Base-by-base conservation (phyloP, 192 early-diverging fungal genomes). In the Mortierella hygrophila region DNA sequence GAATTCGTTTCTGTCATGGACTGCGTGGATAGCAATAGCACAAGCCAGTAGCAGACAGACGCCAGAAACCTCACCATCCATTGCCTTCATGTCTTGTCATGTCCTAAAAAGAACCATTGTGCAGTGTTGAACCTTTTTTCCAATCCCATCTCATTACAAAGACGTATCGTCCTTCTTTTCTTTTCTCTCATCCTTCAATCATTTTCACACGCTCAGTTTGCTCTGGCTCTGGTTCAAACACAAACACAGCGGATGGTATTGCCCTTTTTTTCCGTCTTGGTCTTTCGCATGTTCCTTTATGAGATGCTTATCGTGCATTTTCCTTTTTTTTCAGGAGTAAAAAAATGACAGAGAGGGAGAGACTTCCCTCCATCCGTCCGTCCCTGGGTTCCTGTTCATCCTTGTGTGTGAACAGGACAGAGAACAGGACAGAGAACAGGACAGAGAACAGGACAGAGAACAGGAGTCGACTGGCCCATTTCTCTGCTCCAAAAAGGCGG, bases 361-460 rank as follows among this genome's bases (percentile, higher is more conserved):
- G 6, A 8, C 60, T 26, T 32, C 57, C 57, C 0, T 13, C 49
- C 6, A 16, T 52, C 49, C 49, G 18, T 52, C 49, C 18, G 29
- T 29, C 60, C 29, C 60, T 65, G 60, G 7, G 72, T 73, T 73
- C 72, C 44, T 42, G 44, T 73, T 73, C 72, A 52, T 73, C 47
- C 72, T 73, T 73, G 44, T 29, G 23, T 15, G 26, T 15, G 3
- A 32, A 65, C n/a, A 65, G 60, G 20, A 44, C 40, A 72, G 37
- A 49, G 44, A 49, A 26, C 5, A 2, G 10, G 8, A 20, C n/a
- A n/a, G n/a, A n/a, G n/a, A n/a, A n/a, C n/a, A n/a, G n/a, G n/a
- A n/a, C n/a, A n/a, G n/a, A n/a, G 3, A 32, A 65, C n/a, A 65
- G 60, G 20, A 44, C 40, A 72, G 37, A 49, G 44, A 49, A 26